Evolutionary conservation across 768 basidiomycete genomes (phyloP), one percentile per base, ranked within the genome.

Genomic region (Phylloporus scabripes): DNA sequence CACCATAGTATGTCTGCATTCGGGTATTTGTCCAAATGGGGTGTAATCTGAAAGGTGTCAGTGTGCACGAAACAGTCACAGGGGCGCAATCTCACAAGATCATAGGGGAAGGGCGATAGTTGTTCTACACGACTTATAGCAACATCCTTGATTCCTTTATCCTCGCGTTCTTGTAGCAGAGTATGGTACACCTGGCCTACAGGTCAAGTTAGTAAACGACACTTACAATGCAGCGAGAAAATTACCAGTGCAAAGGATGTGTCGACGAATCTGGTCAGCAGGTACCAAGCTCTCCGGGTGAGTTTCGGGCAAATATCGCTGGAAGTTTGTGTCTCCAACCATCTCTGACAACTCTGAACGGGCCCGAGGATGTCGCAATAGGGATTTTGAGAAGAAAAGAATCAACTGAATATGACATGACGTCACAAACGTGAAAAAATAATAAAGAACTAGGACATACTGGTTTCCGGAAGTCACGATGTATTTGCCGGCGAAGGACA

Each of bases 391-490:
- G 82, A 96, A 98, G 84, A 98, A 96, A 54, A 90, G 39, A 60
- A 99, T 83, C 53, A 99, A 80, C 85, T 92, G 46, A 11, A 46
- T 11, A 42, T 18, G 37, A 36, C 21, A 50, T 44, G 41, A 20
- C 7, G 33, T 40, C 31, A n/a, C 52, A 9, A 38, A 33, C 18
- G n/a, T 10, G 20, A 18, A 29, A 14, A 18, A 20, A 7, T 23
- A 4, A 20, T 46, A 43, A 29, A 26, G 9, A 7, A n/a, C 17
- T n/a, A 31, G 10, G 7, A 64, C 80, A 46, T 61, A 90, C 86
- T 39, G 95, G 95, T 74, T 97, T 98, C 61, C 95, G 85, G 87
- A 92, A 98, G 66, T 97, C 96, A 59, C 96, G 91, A 70, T 93
- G 88, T 63, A 89, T 90, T 70, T 97, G 95, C 53, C 95, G 87